These are phyloP conservation scores for Lathyrus tuberosus DNA, from an alignment of 306 rosid species.

Conservation along the genomic window DNA sequence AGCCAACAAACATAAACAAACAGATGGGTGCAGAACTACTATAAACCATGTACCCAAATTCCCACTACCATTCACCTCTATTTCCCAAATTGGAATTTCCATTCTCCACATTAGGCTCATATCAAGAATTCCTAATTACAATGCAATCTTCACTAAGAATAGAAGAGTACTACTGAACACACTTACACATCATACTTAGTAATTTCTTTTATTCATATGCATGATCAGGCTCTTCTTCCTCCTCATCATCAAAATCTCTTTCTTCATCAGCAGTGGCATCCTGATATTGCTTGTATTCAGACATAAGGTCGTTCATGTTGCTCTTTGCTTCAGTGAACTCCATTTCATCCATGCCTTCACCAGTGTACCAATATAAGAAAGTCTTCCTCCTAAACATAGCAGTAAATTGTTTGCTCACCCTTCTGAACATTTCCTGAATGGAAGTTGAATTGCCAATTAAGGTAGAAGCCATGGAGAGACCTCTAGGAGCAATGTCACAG, in stretches of 20 bases:
- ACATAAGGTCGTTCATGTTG: slow-evolving; percentile 65
- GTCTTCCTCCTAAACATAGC: slow-evolving; percentile 70
- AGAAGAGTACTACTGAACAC: no score
- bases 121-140: slow-evolving; percentile 46
- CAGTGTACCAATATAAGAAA: slow-evolving; percentile 71
- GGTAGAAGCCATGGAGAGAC: slow-evolving; percentile 67
- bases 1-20: no score
- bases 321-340: slow-evolving; percentile 71
- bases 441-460: slow-evolving; percentile 64
- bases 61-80: slow-evolving; percentile 38
- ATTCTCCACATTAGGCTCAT: slow-evolving; percentile 37
- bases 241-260: slow-evolving; percentile 54
- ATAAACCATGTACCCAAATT: slow-evolving; percentile 39
- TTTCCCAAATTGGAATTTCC: slow-evolving; percentile 21
- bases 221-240: no score
- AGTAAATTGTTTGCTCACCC: slow-evolving; percentile 63
- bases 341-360: slow-evolving; percentile 72
- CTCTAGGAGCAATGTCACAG: slow-evolving; percentile 67
- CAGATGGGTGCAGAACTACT: slow-evolving; percentile 33
- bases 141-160: no score
- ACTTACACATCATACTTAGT: no score
- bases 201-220: no score
- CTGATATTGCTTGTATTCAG: slow-evolving; percentile 69
- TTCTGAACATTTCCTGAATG: slow-evolving; percentile 66
- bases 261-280: slow-evolving; percentile 68